Evolutionary conservation across 352 stramenopile species (phyloP).

Genomic region (Globisporangium okanoganense): DNA sequence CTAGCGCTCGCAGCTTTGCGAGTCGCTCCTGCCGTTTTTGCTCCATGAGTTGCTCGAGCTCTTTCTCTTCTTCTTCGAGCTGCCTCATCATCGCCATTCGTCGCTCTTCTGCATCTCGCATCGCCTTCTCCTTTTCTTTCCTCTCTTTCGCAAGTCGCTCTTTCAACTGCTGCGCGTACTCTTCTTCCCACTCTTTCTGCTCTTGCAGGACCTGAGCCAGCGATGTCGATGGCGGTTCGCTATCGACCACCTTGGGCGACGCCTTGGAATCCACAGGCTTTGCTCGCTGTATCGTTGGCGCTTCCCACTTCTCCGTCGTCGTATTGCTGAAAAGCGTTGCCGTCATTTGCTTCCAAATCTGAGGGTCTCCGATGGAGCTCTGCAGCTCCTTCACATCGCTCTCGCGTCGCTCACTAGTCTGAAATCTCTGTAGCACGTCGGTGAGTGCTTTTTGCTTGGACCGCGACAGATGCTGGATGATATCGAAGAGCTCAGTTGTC

Average conservation of each 20-base stretch:
- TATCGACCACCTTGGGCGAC: not conserved
- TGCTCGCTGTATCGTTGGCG: not conserved
- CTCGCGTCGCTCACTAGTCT: conserved; percentile 44
- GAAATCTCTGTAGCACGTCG: conserved; percentile 59
- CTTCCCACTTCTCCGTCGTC: not conserved
- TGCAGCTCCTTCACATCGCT: conserved; percentile 48
- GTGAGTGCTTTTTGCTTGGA: conserved; percentile 63
- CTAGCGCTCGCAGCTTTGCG: conserved; percentile 44
- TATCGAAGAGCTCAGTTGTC: conserved; percentile 51
- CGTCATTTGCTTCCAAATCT: conserved; percentile 73
- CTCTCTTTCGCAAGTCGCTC: conserved; percentile 37
- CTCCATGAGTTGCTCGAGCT: conserved; percentile 66
- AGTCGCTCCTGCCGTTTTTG: conserved; percentile 55
- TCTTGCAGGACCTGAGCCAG: conserved; percentile 51
- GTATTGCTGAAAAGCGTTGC: conserved; percentile 21
- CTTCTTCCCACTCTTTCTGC: conserved; percentile 56
- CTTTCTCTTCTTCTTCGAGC: conserved; percentile 69
- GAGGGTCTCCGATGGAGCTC: conserved; percentile 65
- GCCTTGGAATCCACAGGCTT: conserved; percentile 6
- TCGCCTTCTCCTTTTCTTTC: conserved; percentile 40
- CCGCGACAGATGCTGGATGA: conserved; percentile 69
- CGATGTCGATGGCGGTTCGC: conserved; percentile 5
- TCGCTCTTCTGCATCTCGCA: conserved; percentile 50
- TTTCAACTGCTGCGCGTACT: conserved; percentile 54
- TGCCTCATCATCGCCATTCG: conserved; percentile 54